Conservation (phyloP, 352 stramenopile species). For the Pythium rishiriense region DNA sequence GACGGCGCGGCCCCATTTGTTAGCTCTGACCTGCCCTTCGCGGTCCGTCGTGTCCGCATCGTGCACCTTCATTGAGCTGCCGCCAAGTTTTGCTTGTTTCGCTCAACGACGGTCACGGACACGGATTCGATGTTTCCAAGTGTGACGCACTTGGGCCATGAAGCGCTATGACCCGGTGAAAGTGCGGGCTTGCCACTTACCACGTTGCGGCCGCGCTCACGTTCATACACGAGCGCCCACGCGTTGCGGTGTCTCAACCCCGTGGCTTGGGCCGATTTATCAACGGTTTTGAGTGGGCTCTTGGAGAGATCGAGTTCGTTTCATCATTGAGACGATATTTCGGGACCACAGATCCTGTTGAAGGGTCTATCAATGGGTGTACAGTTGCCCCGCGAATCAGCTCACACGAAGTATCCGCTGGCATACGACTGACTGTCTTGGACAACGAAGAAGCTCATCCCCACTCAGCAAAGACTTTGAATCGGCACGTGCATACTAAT, state of each 20-base stretch:
- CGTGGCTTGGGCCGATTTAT: no score
- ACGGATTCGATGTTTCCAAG: background rate
- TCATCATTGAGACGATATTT: background rate
- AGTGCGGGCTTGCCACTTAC: no score
- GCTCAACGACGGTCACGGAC: background rate
- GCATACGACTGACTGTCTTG: background rate
- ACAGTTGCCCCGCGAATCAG: no score
- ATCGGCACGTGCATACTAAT: background rate
- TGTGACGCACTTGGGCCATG: background rate
- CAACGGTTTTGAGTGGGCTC: background rate
- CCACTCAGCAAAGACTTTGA: background rate
- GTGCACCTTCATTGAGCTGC: background rate
- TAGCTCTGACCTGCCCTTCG: no score
- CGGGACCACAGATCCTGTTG: background rate
- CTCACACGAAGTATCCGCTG: background rate
- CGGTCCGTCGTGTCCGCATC: background rate
- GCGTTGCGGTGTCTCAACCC: background rate
- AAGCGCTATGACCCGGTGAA: background rate
- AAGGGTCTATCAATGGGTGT: background rate
- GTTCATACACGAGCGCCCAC: background rate
- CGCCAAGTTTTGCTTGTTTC: background rate
- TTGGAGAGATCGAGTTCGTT: background rate
- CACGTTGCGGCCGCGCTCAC: no score
- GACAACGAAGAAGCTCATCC: no score
- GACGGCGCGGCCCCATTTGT: background rate